Evolutionary conservation across 192 early-diverging fungal genomes (phyloP), one percentile per base, ranked within the genome.

Genomic region (Allomyces macrogynus): DNA sequence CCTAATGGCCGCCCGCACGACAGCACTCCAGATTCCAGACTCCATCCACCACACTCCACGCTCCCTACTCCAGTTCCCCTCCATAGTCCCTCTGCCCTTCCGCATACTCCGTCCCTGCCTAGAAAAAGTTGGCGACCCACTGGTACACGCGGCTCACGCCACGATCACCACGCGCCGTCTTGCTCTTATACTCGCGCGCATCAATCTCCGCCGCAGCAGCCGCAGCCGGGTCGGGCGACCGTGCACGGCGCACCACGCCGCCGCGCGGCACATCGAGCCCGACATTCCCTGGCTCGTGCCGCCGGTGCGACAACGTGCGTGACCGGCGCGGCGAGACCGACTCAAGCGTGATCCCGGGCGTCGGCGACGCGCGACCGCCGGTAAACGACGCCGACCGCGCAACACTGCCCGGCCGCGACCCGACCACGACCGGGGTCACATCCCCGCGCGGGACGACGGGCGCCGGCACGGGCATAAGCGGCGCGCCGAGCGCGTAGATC

Each of bases 401-500:
- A 5, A 57, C 20, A 5, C 20, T 57, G 49, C 20, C 32, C 32
- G 32, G 32, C 4, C 32, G 32, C 32, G 32, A 40, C 26, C 26
- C 26, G 61, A 92, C 89, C 0, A 40, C 7, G 32, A 40, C 32
- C 32, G 32, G 32, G 32, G 32, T 57, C 1, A 57, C 20, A 57
- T 57, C 49, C 16, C 16, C 49, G 16, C 12, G 16, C 49, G 12
- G 4, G 20, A 20, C 20, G 16, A 57, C 20, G 49, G 49, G 49
- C 12, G 20, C 12, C 49, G 49, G 49, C 4, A n/a, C 49, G 16
- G 49, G 20, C 49, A 57, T 57, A 16, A 57, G 49, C 49, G 49
- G 20, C 3, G 49, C 49, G 20, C 49, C 49, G 16, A 63, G 16
- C 3, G 40, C n/a, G 40, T 24, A 65, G 12, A 65, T 61, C 32